Evolutionary conservation across 2,329 filamentous ascomycete species (phyloP).

Genomic region (Colletotrichum cereale): DNA sequence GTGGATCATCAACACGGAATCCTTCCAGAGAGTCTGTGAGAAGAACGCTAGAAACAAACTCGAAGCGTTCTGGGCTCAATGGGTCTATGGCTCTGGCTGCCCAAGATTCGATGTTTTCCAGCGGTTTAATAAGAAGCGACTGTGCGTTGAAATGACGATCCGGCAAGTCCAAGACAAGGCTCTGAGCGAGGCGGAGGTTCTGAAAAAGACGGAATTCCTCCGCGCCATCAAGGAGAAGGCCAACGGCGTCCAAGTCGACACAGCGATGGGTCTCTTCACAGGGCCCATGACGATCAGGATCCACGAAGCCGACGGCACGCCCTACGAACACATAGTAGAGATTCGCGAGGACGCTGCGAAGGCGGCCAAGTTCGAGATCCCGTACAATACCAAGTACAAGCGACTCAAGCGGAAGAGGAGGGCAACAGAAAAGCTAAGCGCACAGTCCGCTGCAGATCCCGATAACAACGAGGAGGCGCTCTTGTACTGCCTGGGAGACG

Average conservation of each 20-base stretch:
- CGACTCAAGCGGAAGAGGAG: constrained; percentile 83
- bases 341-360: constrained; percentile 88
- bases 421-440: constrained; percentile 61
- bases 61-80: constrained; percentile 93
- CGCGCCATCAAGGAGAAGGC: constrained; percentile 85
- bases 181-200: constrained; percentile 17
- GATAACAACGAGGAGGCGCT: constrained; percentile 82
- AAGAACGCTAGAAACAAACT: constrained; percentile 88
- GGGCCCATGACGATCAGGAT: constrained; percentile 98
- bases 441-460: constrained; percentile 66
- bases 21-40: constrained; percentile 87
- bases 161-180: constrained; percentile 75
- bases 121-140: constrained; percentile 96
- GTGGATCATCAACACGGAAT: constrained; percentile 78
- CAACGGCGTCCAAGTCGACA: constrained; percentile 75
- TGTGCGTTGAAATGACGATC: constrained; percentile 93
- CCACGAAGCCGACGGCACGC: constrained; percentile 97
- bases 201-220: constrained; percentile 78
- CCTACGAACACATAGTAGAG: constrained; percentile 97
- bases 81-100: constrained; percentile 90
- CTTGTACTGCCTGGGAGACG: constrained; percentile 92
- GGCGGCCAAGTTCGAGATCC: constrained; percentile 86
- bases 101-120: constrained; percentile 89
- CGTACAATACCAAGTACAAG: constrained; percentile 99
- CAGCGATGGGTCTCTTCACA: constrained; percentile 85